Evolutionary conservation across 495 filamentous ascomycete genomes (phyloP), one percentile per base, ranked within the genome.

Genomic region (Trichoderma asperelloides): DNA sequence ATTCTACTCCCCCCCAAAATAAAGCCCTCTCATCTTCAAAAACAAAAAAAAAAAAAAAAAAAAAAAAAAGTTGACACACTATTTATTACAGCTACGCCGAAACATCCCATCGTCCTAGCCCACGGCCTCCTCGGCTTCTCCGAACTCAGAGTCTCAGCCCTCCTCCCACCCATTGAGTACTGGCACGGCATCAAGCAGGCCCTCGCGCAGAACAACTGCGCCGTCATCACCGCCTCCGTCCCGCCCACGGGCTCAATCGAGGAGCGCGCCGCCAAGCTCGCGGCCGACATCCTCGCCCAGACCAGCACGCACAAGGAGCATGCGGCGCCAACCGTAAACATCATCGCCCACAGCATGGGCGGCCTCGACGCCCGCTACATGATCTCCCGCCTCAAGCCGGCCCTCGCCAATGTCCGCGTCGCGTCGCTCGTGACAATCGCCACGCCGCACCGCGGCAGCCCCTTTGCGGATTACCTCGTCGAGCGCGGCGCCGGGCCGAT

Each of bases 81-180:
- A 37, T 69, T 43, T 64, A 63, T 64, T 2, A 37, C 37, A 89
- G 85, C 79, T 70, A 79, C 83, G 2, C 87, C 89, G 16, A 87
- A 88, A 73, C 71, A 93, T 70, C 89, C 89, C 13, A 84, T 96
- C 43, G 87, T 95, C 49, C 87, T 96, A 8, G 92, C 93, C 9
- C 94, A 98, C 79, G 94, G 94, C 49, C 82, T 98, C 39, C 79
- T 98, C 45, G 94, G 94, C 43, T 98, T 98, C 76, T 88, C 92
- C 67, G 89, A 96, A 74, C 79, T 97, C 63, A 87, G 81, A 39
- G 77, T 96, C 6, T 88, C 86, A 11, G 90, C 91, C 15, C 84
- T 83, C 68, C 76, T 96, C 2, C 93, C 92, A 0, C 84, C 88
- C 3, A 86, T 98, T 27, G 86, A 90, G 45, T 98, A 98, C 75